Percentiles rank a stretch among this genome's conserved stretches.
Conservation (phyloP, 2,329 filamentous ascomycete species). For the Sclerotinia subarctica region DNA sequence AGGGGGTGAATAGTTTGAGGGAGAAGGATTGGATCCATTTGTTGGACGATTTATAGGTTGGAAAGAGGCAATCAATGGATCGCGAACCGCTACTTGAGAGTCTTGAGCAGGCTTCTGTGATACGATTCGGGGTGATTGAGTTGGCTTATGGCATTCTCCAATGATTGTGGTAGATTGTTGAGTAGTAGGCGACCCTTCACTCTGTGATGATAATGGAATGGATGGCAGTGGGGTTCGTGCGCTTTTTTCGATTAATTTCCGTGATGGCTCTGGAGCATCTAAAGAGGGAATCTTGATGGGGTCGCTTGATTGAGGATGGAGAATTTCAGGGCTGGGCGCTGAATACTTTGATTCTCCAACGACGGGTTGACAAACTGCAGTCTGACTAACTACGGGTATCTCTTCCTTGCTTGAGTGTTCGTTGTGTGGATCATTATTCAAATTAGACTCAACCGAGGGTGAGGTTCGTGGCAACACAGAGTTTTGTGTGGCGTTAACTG, state of each 20-base stretch:
- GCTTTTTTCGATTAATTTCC: background rate
- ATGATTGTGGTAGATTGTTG: background rate
- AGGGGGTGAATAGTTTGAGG: background rate
- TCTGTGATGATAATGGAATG: background rate
- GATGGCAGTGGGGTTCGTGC: background rate
- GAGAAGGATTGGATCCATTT: background rate
- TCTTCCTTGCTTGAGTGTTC: background rate
- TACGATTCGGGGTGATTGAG: background rate
- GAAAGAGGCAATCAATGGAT: background rate
- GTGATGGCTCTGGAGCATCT: background rate
- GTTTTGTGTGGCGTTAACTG: background rate
- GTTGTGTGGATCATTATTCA: background rate
- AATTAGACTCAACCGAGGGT: background rate
- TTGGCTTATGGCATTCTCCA: background rate
- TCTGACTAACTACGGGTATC: background rate
- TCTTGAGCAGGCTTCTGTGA: background rate
- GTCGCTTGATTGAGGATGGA: background rate
- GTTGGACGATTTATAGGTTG: slow-evolving; percentile 8
- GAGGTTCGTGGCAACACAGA: background rate
- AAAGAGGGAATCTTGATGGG: background rate
- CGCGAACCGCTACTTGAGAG: background rate
- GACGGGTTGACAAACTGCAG: too few species aligned
- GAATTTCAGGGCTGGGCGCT: background rate
- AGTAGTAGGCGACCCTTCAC: background rate
- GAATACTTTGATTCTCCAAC: background rate